A percentile compares a stretch with the other conserved stretches of the same genome.
These are phyloP conservation scores for Garcia nutans DNA, from an alignment of 345 rosid species.

Conservation along the genomic window DNA sequence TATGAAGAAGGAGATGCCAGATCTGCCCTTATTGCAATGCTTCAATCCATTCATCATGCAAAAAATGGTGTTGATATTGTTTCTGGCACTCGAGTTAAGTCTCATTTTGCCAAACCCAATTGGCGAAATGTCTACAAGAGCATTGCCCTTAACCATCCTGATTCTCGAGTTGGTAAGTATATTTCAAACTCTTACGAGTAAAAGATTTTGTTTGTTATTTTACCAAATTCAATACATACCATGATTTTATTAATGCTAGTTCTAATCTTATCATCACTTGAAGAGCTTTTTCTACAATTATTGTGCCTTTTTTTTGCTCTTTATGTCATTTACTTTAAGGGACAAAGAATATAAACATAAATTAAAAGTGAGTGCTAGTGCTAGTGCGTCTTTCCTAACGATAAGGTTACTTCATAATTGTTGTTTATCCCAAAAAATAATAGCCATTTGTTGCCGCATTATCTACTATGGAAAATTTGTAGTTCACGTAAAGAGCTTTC, in stretches of 20 bases:
- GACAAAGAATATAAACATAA: not conserved
- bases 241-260: not conserved
- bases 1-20: conserved; percentile 87
- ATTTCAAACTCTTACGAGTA: not conserved
- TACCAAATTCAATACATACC: too few species aligned
- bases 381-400: not conserved
- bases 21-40: conserved; percentile 76
- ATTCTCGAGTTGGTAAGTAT: conserved; percentile 62
- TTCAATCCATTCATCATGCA: conserved; percentile 71
- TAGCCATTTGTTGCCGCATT: not conserved
- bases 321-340: not conserved
- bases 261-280: not conserved
- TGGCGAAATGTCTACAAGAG: conserved; percentile 73
- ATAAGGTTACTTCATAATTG: not conserved
- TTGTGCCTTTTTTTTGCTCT: not conserved
- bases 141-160: conserved; percentile 58
- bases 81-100: conserved; percentile 73
- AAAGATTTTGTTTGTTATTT: not conserved
- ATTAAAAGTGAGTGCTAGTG: not conserved
- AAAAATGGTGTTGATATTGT: conserved; percentile 74
- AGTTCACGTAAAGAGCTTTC: not conserved
- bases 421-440: not conserved
- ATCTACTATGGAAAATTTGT: not conserved
- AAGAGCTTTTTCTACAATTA: not conserved
- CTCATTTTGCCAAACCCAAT: conserved; percentile 77